Conservation (phyloP, 345 rosid genomes). For the Rhodomyrtus tomentosa region DNA sequence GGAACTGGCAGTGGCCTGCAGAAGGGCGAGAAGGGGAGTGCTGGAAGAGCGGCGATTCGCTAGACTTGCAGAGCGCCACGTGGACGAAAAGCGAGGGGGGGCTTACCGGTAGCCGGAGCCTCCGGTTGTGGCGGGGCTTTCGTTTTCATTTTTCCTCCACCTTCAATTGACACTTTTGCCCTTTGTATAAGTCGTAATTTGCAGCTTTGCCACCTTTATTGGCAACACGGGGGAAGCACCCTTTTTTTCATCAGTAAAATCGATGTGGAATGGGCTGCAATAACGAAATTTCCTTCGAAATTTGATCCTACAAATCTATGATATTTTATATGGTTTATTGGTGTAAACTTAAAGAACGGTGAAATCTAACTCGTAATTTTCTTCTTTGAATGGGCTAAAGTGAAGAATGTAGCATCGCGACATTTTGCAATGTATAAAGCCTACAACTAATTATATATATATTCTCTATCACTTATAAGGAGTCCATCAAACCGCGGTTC, state of each 20-base stretch:
- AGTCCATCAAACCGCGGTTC: rapidly evolving
- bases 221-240: neutral
- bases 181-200: neutral
- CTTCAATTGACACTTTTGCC: neutral
- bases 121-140: neutral
- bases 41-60: neutral
- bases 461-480: neutral
- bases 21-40: neutral
- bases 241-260: neutral
- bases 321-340: neutral
- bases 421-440: neutral
- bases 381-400: neutral
- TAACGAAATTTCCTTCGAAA: neutral
- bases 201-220: neutral
- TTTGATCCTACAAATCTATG: neutral
- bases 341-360: neutral
- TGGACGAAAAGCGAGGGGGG: neutral
- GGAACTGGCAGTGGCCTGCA: neutral
- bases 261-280: neutral
- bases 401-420: rapidly evolving
- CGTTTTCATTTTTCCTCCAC: neutral
- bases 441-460: neutral
- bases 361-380: neutral
- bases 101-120: neutral
- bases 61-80: neutral